phyloP scores from a whole-genome alignment of 2,329 filamentous ascomycete species.

The Pseudogymnoascus sp. region DNA sequence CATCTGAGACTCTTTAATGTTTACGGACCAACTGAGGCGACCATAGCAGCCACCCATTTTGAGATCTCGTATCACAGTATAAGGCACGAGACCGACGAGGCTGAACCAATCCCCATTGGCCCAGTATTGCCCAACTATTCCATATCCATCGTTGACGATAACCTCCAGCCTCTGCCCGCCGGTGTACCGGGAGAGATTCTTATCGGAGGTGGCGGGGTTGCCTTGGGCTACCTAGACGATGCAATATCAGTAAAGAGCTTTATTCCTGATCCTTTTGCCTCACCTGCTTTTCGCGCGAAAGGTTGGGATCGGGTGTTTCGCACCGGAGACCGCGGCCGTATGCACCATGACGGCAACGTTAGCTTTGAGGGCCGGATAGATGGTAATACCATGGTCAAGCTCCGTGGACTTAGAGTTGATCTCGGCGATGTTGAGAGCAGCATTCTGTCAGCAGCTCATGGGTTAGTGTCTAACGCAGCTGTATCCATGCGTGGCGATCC shows the following conservation, averaged over 20 bases:
- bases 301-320: constrained; percentile 12
- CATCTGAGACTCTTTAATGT: constrained; percentile 9
- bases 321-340: constrained; percentile 26
- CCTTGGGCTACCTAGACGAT: constrained; percentile 25
- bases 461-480: constrained; percentile 20
- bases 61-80: too few species aligned
- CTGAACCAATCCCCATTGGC: too few species aligned
- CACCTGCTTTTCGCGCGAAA: background rate
- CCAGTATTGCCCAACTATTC: constrained; percentile 10
- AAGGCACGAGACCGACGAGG: too few species aligned
- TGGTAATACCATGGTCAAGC: constrained; percentile 29
- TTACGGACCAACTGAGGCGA: constrained; percentile 13
- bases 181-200: constrained; percentile 34
- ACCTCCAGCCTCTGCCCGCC: constrained; percentile 27
- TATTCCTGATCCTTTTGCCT: background rate
- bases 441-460: constrained; percentile 19
- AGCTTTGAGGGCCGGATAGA: constrained; percentile 24
- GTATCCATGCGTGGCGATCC: constrained; percentile 17
- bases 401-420: constrained; percentile 32
- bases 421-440: constrained; percentile 31
- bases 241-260: constrained; percentile 12
- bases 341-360: constrained; percentile 21
- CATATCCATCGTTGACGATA: constrained; percentile 31
- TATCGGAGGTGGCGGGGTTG: constrained; percentile 30
- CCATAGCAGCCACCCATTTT: too few species aligned